These are phyloP conservation scores for Parasarocladium wereldwijsianum DNA, from an alignment of 2,329 filamentous ascomycete species.

Conservation along the genomic window DNA sequence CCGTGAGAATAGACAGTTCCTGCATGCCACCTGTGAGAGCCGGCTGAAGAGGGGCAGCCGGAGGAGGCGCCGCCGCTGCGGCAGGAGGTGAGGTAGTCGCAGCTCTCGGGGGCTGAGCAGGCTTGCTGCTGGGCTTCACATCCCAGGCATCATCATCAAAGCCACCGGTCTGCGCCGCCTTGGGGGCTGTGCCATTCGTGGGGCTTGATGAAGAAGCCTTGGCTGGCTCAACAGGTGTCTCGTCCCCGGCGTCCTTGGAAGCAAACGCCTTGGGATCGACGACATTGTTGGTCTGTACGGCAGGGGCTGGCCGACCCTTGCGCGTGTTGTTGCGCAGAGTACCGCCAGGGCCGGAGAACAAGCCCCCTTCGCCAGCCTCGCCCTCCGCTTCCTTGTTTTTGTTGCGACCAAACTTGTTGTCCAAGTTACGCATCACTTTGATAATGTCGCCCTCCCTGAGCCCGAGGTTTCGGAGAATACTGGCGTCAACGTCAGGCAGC, in stretches of 20 bases:
- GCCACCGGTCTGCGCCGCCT: slow-evolving; percentile 24
- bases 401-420: slow-evolving; percentile 60
- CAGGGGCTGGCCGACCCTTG: slow-evolving; percentile 75
- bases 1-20: slow-evolving; percentile 37
- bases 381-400: slow-evolving; percentile 37
- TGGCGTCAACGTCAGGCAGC: slow-evolving; percentile 74
- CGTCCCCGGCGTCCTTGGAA: slow-evolving; percentile 27
- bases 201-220: slow-evolving; percentile 11
- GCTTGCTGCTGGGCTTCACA: slow-evolving; percentile 70
- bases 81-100: slow-evolving; percentile 17
- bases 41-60: slow-evolving; percentile 20
- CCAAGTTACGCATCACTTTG: slow-evolving; percentile 80
- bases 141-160: slow-evolving; percentile 98
- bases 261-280: slow-evolving; percentile 81
- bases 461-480: slow-evolving; percentile 73
- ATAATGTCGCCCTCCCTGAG: slow-evolving; percentile 92
- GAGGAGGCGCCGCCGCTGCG: slow-evolving; percentile 18
- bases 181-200: slow-evolving; percentile 14
- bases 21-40: slow-evolving; percentile 53
- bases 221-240: slow-evolving; percentile 9
- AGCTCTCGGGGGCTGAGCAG: slow-evolving; percentile 16
- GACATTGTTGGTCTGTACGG: slow-evolving; percentile 72
- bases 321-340: slow-evolving; percentile 85
- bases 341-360: slow-evolving; percentile 91
- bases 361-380: slow-evolving; percentile 46